Conservation (phyloP, 2,329 filamentous ascomycete species). For the Pseudocercospora fuligena region DNA sequence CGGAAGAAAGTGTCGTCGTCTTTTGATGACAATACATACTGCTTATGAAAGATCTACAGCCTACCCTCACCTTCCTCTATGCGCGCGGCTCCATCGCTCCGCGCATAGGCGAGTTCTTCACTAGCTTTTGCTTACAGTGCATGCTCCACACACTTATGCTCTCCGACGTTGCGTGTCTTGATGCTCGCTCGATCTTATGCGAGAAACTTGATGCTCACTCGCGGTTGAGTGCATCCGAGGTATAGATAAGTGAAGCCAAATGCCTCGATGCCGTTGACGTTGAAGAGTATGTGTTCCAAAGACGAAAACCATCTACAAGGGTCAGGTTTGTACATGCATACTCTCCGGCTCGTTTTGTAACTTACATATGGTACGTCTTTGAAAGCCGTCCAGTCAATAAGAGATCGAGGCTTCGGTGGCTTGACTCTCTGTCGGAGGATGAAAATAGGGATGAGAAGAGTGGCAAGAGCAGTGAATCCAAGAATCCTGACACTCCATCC, state of each 20-base stretch:
- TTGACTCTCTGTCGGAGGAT: conserved; percentile 44
- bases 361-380: conserved; percentile 43
- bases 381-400: conserved; percentile 49
- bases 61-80: background rate
- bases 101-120: background rate
- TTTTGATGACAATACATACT: background rate
- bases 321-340: background rate
- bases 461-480: conserved; percentile 41
- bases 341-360: background rate
- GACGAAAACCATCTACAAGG: conserved; percentile 39
- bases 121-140: background rate
- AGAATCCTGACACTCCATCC: conserved; percentile 39
- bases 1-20: conserved; percentile 1
- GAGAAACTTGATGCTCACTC: background rate
- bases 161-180: background rate
- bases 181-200: background rate
- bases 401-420: conserved; percentile 41
- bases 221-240: background rate
- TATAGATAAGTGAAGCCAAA: background rate
- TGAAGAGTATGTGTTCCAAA: conserved; percentile 27
- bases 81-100: conserved; percentile 1
- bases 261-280: background rate
- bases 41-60: background rate
- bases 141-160: background rate
- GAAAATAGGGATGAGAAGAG: conserved; percentile 37